Base-by-base conservation (phyloP, 441 rosid genomes). In the Cnidoscolus chayamansa region DNA sequence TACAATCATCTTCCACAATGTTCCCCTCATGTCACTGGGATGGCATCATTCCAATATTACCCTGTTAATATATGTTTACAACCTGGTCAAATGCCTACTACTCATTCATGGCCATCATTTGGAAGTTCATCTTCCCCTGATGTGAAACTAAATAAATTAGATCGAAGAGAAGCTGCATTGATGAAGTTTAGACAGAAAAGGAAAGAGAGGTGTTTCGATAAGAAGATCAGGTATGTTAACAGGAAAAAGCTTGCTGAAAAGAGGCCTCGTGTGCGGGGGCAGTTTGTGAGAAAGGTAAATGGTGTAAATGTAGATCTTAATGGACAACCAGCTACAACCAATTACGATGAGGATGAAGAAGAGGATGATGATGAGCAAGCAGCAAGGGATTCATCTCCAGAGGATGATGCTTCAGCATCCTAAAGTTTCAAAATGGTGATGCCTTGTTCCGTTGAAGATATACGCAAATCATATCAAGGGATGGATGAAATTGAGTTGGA, bases 191-290 rank as follows among this genome's bases (percentile, higher is more conserved):
- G 97, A 82, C 94, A 90, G 84, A 94, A 92, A 78, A 84, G 97
- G 83, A 94, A 92, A 76, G 92, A 92, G 78, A 88, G 97, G 6
- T 94, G 97, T 79, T 94, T 92, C 75, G 96, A 92, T 81, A 94
- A 94, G 87, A 94, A 90, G 89, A 88, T 94, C 45, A 84, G 99
- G 80, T 94, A 94, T 80, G 96, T 85, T 74, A 94, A 92, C 78
- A 73, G 98, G 54, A 94, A 94, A 81, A 82, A 74, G 66, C 97
- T 94, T 65, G 98, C 98, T 20, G 98, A 94, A 84, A 84, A 96
- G 84, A 90, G 99, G 85, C 99, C 99, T 17, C 97, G 99, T 20
- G 94, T 92, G 64, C 87, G 90, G 75, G 99, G 99, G 56, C 99
- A 94, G 84, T 94, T 94, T 84, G 97, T 89, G 70, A 88, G 96